phyloP scores from a whole-genome alignment of 495 filamentous ascomycete species.

The Amphirosellinia nigrospora region DNA sequence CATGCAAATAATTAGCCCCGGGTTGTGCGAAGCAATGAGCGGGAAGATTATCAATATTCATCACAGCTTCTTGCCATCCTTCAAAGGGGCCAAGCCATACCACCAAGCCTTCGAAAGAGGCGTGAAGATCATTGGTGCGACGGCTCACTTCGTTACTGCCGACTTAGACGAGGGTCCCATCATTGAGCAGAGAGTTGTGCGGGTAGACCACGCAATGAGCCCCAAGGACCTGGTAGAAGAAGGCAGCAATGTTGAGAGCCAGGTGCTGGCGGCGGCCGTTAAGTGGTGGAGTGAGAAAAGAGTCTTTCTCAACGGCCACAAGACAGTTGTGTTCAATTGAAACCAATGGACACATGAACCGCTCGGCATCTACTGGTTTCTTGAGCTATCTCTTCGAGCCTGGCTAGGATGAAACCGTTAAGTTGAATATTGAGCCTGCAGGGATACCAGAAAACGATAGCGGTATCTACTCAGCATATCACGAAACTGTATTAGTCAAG shows the following conservation, averaged over 20 bases:
- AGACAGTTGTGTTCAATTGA: conserved; percentile 73
- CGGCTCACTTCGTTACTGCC: conserved; percentile 77
- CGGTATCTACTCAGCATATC: background rate
- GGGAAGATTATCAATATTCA: conserved; percentile 84
- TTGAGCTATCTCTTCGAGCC: background rate
- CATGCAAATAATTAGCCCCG: conserved; percentile 80
- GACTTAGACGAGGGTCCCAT: conserved; percentile 80
- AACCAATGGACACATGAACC: background rate
- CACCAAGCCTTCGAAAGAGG: conserved; percentile 79
- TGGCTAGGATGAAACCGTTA: background rate
- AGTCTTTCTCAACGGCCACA: conserved; percentile 72
- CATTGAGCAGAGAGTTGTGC: conserved; percentile 75
- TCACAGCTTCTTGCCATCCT: conserved; percentile 77
- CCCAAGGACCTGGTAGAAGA: conserved; percentile 73
- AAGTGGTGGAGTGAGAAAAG: conserved; percentile 76
- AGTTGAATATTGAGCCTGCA: background rate
- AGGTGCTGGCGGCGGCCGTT: conserved; percentile 72
- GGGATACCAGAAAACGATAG: background rate
- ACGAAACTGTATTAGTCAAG: background rate
- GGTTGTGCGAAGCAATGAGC: conserved; percentile 72
- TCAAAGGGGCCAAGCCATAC: conserved; percentile 83
- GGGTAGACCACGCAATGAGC: conserved; percentile 72
- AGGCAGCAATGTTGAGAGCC: conserved; percentile 77
- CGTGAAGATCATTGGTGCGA: conserved; percentile 81
- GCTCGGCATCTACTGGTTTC: background rate